These are phyloP conservation scores for Diutina sp. DNA, from an alignment of 1,139 yeast genomes.

Conservation along the genomic window DNA sequence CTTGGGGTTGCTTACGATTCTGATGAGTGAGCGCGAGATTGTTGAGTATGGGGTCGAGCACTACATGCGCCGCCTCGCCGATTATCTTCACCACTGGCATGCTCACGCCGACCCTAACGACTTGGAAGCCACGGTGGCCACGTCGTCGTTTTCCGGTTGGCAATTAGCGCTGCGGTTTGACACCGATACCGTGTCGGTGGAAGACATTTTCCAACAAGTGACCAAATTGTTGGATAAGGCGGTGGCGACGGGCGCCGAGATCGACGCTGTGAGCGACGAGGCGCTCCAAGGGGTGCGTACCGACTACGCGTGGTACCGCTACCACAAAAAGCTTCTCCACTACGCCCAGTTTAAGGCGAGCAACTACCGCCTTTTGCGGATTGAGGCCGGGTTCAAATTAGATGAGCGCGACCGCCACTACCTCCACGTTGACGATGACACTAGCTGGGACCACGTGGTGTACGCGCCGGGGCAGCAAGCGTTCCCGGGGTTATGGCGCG, in stretches of 20 bases:
- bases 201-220: not conserved
- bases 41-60: slow-evolving; percentile 10
- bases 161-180: not conserved
- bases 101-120: not conserved
- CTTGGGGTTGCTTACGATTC: slow-evolving; percentile 23
- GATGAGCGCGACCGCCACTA: not conserved
- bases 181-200: not conserved
- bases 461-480: not conserved
- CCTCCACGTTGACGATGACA: not conserved
- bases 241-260: not conserved
- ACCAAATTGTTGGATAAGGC: slow-evolving; percentile 3
- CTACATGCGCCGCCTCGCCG: not conserved
- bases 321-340: not conserved
- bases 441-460: not conserved
- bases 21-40: slow-evolving; percentile 32
- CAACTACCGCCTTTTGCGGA: not conserved
- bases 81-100: not conserved
- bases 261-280: not conserved
- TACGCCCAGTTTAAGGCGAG: not conserved
- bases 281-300: not conserved
- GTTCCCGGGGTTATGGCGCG: not conserved
- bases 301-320: not conserved
- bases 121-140: slow-evolving; percentile 1
- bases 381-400: not conserved
- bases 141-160: slow-evolving; percentile 2